These are phyloP conservation scores for Elasticomyces elasticus DNA, from an alignment of 495 filamentous ascomycete species.

Conservation along the genomic window DNA sequence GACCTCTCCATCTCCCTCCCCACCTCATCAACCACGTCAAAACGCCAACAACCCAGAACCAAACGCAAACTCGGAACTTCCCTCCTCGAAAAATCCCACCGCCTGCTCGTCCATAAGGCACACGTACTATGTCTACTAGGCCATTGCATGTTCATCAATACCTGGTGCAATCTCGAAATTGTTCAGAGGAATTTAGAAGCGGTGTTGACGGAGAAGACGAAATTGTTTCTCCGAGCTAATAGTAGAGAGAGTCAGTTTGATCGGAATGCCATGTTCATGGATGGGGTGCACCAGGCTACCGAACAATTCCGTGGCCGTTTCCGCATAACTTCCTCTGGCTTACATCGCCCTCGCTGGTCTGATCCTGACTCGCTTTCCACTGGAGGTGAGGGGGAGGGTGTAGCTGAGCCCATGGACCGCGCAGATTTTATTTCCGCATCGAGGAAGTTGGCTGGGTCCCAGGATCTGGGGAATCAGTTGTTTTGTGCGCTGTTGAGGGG, in stretches of 20 bases:
- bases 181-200: slow-evolving; percentile 47
- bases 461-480: slow-evolving; percentile 81
- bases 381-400: slow-evolving; percentile 48
- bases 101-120: slow-evolving; percentile 72
- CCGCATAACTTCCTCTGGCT: slow-evolving; percentile 56
- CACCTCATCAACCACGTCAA: slow-evolving; percentile 27
- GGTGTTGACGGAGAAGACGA: slow-evolving; percentile 50
- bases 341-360: slow-evolving; percentile 65
- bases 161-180: slow-evolving; percentile 74
- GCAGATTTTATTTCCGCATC: slow-evolving; percentile 64
- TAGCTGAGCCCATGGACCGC: slow-evolving; percentile 47
- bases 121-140: slow-evolving; percentile 74
- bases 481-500: slow-evolving; percentile 78
- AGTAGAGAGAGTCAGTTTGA: slow-evolving; percentile 57
- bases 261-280: slow-evolving; percentile 60
- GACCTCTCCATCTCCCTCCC: slow-evolving; percentile 53
- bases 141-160: slow-evolving; percentile 65
- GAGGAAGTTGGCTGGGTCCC: slow-evolving; percentile 57
- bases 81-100: slow-evolving; percentile 56
- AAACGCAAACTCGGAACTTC: slow-evolving; percentile 54
- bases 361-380: no score
- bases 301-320: slow-evolving; percentile 60
- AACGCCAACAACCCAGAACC: slow-evolving; percentile 28
- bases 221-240: slow-evolving; percentile 54
- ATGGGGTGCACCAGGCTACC: slow-evolving; percentile 60